Percentiles rank a stretch among this genome's conserved stretches.
Evolutionary conservation across 768 basidiomycete species (phyloP).

Genomic region (Lentinula edodes): DNA sequence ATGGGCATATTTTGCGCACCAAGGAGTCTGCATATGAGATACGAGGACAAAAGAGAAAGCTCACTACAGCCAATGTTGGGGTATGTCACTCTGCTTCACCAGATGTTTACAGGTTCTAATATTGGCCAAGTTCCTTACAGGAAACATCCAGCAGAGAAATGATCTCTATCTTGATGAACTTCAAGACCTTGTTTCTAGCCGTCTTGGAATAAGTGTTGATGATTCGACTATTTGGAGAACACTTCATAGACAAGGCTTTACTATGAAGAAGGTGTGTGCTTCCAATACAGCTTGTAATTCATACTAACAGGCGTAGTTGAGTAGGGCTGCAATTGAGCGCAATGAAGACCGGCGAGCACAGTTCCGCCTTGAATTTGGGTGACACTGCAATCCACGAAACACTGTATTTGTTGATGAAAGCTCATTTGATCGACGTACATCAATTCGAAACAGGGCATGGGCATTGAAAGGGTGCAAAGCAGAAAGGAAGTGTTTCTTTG

Average conservation of each 20-base stretch:
- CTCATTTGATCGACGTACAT: neutral
- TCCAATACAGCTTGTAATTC: slow-evolving; percentile 5
- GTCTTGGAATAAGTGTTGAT: slow-evolving; percentile 15
- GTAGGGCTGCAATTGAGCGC: slow-evolving; percentile 13
- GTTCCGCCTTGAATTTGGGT: slow-evolving; percentile 8
- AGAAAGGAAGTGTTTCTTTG: neutral
- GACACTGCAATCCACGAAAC: neutral
- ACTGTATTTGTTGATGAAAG: slow-evolving; percentile 4
- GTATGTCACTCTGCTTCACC: too few species aligned
- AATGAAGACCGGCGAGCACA: slow-evolving; percentile 10
- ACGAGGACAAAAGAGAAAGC: too few species aligned
- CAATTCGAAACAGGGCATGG: neutral
- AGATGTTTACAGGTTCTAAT: too few species aligned
- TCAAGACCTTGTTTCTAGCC: slow-evolving; percentile 13
- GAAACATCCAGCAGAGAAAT: too few species aligned
- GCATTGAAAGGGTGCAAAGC: neutral
- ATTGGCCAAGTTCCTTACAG: too few species aligned
- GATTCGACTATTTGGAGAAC: slow-evolving; percentile 18
- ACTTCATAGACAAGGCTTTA: slow-evolving; percentile 16
- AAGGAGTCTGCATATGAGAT: too few species aligned
- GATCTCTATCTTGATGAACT: slow-evolving; percentile 15
- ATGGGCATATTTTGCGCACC: too few species aligned
- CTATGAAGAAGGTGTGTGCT: slow-evolving; percentile 21
- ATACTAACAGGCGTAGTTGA: slow-evolving; percentile 8
- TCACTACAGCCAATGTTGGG: too few species aligned